These are phyloP conservation scores for Gloeophyllum trabeum DNA, from an alignment of 768 basidiomycete genomes.

Conservation along the genomic window DNA sequence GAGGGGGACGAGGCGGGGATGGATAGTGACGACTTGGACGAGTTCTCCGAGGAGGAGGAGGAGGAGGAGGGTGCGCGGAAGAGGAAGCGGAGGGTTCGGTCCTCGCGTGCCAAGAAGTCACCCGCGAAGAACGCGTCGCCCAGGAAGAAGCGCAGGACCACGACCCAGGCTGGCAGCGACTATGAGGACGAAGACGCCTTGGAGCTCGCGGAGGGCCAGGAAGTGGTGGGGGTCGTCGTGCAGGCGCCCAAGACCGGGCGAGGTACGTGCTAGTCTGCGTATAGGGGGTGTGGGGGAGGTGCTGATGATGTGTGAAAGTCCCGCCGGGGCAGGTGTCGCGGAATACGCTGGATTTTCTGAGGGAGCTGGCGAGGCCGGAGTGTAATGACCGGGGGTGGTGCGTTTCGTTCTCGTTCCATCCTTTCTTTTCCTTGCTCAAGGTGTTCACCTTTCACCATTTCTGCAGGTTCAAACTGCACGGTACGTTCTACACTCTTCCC, in stretches of 20 bases:
- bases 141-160: conserved; percentile 15
- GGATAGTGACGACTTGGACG: conserved; percentile 25
- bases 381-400: conserved; percentile 84
- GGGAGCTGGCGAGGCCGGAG: conserved; percentile 55
- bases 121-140: conserved; percentile 10
- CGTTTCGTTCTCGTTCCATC: conserved; percentile 6
- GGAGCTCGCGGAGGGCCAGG: conserved; percentile 55
- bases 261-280: conserved; percentile 32
- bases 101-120: conserved; percentile 4
- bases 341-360: conserved; percentile 76
- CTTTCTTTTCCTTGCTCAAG: not conserved
- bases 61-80: conserved; percentile 5
- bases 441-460: conserved; percentile 1
- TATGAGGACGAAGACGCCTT: conserved; percentile 31
- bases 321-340: conserved; percentile 79
- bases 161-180: conserved; percentile 23
- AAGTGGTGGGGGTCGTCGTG: conserved; percentile 66
- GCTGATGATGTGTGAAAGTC: conserved; percentile 27
- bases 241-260: conserved; percentile 77
- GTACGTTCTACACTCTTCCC: conserved; percentile 19
- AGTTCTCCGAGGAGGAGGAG: conserved; percentile 12
- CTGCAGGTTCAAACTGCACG: conserved; percentile 79
- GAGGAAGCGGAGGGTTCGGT: conserved; percentile 21
- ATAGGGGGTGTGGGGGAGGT: not conserved
- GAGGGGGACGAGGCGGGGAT: conserved; percentile 17